Evolutionary conservation across 306 rosid species (phyloP).

Genomic region (Gastrolobium bilobum): DNA sequence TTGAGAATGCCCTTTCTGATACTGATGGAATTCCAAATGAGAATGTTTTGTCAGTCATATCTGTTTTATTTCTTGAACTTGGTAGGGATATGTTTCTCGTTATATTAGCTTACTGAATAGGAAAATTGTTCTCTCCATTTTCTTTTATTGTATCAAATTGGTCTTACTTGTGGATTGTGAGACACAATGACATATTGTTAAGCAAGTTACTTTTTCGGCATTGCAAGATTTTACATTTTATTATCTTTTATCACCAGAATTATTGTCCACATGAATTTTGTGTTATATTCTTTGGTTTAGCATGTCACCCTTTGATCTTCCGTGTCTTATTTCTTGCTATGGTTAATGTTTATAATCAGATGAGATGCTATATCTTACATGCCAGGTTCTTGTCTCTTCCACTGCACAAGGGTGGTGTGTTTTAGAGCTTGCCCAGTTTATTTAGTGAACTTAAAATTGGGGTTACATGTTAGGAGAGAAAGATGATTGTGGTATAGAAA

Average conservation of each 20-base stretch:
- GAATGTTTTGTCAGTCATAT: slow-evolving; percentile 71
- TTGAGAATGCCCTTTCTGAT: slow-evolving; percentile 67
- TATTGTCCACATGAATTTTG: background rate
- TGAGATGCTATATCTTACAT: slow-evolving; percentile 10
- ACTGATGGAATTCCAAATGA: slow-evolving; percentile 72
- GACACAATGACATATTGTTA: slow-evolving; percentile 8
- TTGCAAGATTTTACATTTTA: background rate
- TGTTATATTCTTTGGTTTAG: slow-evolving; percentile 1
- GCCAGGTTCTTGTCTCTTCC: background rate
- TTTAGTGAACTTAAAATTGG: slow-evolving; percentile 12
- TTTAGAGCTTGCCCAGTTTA: background rate
- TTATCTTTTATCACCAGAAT: background rate
- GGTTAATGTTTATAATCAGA: background rate
- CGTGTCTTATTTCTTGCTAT: slow-evolving; percentile 1
- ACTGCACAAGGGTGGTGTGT: background rate
- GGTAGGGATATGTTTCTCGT: slow-evolving; percentile 60
- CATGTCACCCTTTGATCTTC: background rate
- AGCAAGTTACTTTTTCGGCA: slow-evolving; percentile 5
- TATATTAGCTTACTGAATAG: background rate
- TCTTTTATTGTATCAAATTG: slow-evolving; percentile 20
- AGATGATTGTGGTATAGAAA: slow-evolving; percentile 7
- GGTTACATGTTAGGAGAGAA: background rate
- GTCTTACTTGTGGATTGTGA: slow-evolving; percentile 28
- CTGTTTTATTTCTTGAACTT: slow-evolving; percentile 79
- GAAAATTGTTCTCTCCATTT: background rate